Conservation (phyloP, 148 eudicot genomes). For the Chenopodium suecicum region DNA sequence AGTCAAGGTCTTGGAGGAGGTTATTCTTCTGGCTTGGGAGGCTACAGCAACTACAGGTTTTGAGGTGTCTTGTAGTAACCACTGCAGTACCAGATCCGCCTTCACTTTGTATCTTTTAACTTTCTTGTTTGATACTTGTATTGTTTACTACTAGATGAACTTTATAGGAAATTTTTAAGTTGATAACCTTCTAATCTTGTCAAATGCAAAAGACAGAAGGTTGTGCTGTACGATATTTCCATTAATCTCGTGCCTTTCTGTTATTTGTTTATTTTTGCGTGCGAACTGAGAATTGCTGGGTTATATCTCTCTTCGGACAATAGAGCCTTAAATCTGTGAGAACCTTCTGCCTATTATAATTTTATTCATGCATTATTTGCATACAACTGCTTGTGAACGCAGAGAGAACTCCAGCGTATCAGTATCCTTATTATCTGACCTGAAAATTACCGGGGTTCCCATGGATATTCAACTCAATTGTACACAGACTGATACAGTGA, state of each 20-base stretch:
- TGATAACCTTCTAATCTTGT: conserved; percentile 11
- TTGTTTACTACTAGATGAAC: conserved; percentile 12
- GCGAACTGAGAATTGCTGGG: background rate
- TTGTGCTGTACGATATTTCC: background rate
- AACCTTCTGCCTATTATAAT: background rate
- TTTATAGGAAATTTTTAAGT: conserved; percentile 3
- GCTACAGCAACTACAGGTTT: conserved; percentile 47
- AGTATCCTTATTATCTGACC: too few species aligned
- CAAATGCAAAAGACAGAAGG: conserved; percentile 5
- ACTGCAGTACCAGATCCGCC: background rate
- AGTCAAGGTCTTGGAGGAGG: conserved; percentile 53
- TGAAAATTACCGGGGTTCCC: too few species aligned
- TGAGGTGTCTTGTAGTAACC: conserved; percentile 20
- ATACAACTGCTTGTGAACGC: background rate
- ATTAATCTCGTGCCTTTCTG: conserved; percentile 3
- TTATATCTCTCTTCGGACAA: background rate
- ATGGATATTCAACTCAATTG: too few species aligned
- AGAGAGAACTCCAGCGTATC: too few species aligned
- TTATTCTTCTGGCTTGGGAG: conserved; percentile 57
- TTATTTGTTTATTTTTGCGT: conserved; percentile 4
- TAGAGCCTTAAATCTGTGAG: background rate
- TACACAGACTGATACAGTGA: too few species aligned
- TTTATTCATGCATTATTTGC: background rate
- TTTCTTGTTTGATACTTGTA: background rate
- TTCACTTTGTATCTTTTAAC: background rate